phyloP scores from a whole-genome alignment of 306 rosid genomes.

The Lablab purpureus region DNA sequence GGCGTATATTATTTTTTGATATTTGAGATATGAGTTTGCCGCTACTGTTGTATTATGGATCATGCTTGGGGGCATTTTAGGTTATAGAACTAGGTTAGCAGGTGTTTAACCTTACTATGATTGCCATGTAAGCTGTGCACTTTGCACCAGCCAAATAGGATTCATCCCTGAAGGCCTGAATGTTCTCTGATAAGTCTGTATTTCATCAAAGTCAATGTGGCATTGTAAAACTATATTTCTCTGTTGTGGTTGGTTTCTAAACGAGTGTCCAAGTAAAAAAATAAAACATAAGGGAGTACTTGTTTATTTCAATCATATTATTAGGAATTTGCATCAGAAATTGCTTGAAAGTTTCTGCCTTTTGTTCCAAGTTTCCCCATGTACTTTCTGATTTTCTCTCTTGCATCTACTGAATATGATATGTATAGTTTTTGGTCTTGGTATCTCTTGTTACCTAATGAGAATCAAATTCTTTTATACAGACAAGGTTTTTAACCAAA shows the following conservation, averaged over 20 bases:
- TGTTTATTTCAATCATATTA: constrained; percentile 1
- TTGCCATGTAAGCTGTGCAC: background rate
- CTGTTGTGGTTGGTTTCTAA: constrained; percentile 13
- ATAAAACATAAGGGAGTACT: background rate
- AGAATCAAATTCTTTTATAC: background rate
- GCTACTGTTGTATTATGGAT: background rate
- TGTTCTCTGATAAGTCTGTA: background rate
- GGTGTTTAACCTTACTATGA: background rate
- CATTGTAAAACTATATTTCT: constrained; percentile 18
- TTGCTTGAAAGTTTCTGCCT: background rate
- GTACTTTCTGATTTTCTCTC: background rate
- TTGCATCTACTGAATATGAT: constrained; percentile 3
- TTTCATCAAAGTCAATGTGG: background rate
- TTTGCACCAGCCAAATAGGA: background rate
- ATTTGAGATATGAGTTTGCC: constrained; percentile 11
- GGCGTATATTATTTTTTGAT: no score
- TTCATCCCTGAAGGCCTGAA: background rate
- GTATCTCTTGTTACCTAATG: background rate
- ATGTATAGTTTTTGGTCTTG: background rate
- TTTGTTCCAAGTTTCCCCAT: background rate
- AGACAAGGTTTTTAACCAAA: background rate
- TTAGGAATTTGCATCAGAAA: background rate
- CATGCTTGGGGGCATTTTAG: background rate
- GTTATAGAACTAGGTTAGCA: background rate
- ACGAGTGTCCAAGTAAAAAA: background rate